A percentile compares a stretch with the other conserved stretches of the same genome.
These are phyloP conservation scores for Avena insularis DNA, from an alignment of 176 grass and related monocot genomes.

Conservation along the genomic window DNA sequence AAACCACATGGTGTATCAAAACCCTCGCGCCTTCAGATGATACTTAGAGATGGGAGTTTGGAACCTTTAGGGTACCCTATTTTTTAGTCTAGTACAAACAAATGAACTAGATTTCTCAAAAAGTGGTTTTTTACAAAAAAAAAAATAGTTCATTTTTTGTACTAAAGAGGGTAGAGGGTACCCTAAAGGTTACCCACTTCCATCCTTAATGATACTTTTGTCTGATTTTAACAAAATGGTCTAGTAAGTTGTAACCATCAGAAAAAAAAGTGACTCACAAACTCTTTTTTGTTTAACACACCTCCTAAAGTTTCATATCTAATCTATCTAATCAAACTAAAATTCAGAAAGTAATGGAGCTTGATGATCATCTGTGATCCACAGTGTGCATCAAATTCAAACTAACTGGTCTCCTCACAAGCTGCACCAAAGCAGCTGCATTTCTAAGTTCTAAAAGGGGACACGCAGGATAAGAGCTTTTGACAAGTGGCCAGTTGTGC, in stretches of 20 bases:
- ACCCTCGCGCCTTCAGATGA: conserved; percentile 25
- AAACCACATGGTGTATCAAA: conserved; percentile 32
- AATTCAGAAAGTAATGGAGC: conserved; percentile 20
- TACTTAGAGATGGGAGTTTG: neutral
- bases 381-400: neutral
- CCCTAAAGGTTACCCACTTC: no score
- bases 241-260: neutral
- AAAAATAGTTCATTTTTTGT: no score
- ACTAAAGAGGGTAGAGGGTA: no score
- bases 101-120: no score
- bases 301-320: neutral
- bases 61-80: no score
- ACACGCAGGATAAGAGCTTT: conserved; percentile 18
- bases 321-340: conserved; percentile 19
- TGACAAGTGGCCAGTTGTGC: conserved; percentile 20
- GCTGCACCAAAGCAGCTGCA: conserved; percentile 8
- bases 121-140: no score
- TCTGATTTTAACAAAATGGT: conserved; percentile 44
- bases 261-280: neutral
- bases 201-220: neutral
- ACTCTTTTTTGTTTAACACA: neutral
- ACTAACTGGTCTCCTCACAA: neutral
- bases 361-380: conserved; percentile 19
- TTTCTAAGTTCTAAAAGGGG: conserved; percentile 11
- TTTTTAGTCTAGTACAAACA: no score